Conservation (phyloP, 176 grass and related monocot genomes). For the Eragrostis nindensis region DNA sequence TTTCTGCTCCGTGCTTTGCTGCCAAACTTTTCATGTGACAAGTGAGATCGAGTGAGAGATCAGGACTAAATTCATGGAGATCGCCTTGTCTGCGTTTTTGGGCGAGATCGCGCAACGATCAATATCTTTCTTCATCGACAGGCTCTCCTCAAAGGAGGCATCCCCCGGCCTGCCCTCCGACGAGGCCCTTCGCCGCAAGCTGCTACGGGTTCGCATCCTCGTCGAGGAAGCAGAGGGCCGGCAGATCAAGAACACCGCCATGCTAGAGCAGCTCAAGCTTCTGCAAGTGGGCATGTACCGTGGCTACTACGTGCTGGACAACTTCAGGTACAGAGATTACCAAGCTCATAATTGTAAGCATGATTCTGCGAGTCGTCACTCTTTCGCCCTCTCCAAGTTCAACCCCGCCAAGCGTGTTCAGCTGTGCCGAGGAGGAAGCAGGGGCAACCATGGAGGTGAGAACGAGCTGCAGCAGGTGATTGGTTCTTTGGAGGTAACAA, state of each 20-base stretch:
- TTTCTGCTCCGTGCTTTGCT: too few species aligned
- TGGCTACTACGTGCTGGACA: constrained; percentile 6
- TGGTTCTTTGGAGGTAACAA: neutral
- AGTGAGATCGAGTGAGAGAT: too few species aligned
- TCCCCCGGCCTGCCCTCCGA: neutral
- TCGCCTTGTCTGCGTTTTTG: neutral
- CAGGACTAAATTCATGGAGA: neutral
- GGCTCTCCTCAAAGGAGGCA: neutral
- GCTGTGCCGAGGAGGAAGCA: neutral
- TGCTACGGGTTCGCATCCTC: neutral
- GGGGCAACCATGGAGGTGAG: too few species aligned
- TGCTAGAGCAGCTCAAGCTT: constrained; percentile 5
- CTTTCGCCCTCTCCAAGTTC: constrained; percentile 10
- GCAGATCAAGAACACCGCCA: constrained; percentile 18
- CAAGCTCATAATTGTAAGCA: neutral
- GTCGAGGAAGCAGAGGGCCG: constrained; percentile 12
- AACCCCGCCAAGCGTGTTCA: constrained; percentile 19
- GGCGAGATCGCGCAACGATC: neutral
- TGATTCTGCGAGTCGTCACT: neutral
- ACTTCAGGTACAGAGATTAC: neutral
- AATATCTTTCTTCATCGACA: neutral
- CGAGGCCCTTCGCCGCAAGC: neutral
- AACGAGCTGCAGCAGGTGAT: neutral
- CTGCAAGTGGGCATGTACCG: neutral
- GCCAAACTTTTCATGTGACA: too few species aligned